A percentile compares a stretch with the other conserved stretches of the same genome.
Conservation (phyloP, 176 grass and related monocot genomes). For the Zoysia japonica region DNA sequence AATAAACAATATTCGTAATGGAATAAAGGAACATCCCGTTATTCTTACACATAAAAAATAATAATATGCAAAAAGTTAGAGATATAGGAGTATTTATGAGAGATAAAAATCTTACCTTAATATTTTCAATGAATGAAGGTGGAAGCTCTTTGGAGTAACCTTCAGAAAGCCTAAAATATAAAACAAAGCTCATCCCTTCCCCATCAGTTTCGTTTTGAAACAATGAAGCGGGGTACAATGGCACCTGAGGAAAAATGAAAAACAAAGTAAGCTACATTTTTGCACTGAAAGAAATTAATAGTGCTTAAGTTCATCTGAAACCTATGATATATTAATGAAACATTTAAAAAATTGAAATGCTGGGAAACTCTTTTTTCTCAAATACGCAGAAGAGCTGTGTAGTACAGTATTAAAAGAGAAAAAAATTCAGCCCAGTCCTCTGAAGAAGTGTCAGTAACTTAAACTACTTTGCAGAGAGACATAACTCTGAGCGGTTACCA, state of each 20-base stretch:
- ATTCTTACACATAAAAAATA: background rate
- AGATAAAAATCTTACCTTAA: constrained; percentile 62
- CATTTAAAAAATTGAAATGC: background rate
- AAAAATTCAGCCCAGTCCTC: constrained; percentile 23
- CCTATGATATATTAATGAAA: constrained; percentile 9
- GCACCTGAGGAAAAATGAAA: constrained; percentile 64
- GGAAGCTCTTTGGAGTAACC: constrained; percentile 90
- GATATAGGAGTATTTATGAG: constrained; percentile 1
- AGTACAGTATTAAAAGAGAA: background rate
- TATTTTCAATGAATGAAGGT: constrained; percentile 75
- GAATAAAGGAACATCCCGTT: constrained; percentile 14
- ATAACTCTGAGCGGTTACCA: constrained; percentile 3
- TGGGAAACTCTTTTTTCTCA: background rate
- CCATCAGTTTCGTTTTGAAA: constrained; percentile 97
- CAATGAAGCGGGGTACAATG: constrained; percentile 88
- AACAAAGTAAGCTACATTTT: constrained; percentile 24
- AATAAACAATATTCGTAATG: background rate
- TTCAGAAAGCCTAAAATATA: constrained; percentile 95
- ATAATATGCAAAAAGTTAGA: background rate
- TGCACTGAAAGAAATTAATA: background rate
- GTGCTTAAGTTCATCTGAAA: constrained; percentile 5
- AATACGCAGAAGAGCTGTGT: no score
- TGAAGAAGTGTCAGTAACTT: background rate
- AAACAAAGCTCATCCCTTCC: constrained; percentile 93
- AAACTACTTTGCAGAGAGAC: background rate